Conservation (phyloP, 2,329 filamentous ascomycete genomes). For the Aureobasidium musti region DNA sequence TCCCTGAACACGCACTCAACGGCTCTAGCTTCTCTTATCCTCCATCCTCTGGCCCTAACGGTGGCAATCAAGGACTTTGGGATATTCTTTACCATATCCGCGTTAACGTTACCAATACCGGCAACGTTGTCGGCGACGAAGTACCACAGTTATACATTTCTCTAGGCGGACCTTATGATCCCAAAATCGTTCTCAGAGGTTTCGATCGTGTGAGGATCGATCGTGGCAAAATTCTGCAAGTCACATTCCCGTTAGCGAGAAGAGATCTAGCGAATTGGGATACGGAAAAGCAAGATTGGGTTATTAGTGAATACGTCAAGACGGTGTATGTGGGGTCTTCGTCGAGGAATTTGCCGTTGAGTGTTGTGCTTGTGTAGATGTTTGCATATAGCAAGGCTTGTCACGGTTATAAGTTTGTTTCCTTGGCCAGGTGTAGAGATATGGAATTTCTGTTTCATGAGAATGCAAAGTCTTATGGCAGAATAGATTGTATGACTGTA, state of each 20-base stretch:
- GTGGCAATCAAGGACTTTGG: conserved; percentile 64
- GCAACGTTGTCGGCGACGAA: conserved; percentile 63
- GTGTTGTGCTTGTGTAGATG: neutral
- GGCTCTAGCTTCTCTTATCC: conserved; percentile 58
- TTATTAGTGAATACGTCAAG: neutral
- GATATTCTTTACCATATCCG: conserved; percentile 67
- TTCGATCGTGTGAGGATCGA: conserved; percentile 75
- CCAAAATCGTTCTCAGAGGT: conserved; percentile 64
- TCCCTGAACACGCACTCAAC: conserved; percentile 60
- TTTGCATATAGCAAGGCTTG: neutral
- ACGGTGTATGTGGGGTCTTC: conserved; percentile 1
- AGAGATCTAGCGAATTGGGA: conserved; percentile 89
- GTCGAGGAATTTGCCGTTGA: conserved; percentile 2
- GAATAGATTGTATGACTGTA: too few species aligned
- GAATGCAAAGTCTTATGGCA: too few species aligned
- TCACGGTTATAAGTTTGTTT: too few species aligned
- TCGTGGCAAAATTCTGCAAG: conserved; percentile 64
- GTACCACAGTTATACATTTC: conserved; percentile 72
- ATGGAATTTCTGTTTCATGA: too few species aligned
- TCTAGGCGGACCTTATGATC: conserved; percentile 74
- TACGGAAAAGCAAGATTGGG: conserved; percentile 71
- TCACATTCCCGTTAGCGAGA: conserved; percentile 67
- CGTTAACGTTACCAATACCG: conserved; percentile 69
- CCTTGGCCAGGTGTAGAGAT: too few species aligned
- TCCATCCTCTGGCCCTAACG: conserved; percentile 64